phyloP scores from a whole-genome alignment of 805 yeast species.

The Pichia sporocuriosa region DNA sequence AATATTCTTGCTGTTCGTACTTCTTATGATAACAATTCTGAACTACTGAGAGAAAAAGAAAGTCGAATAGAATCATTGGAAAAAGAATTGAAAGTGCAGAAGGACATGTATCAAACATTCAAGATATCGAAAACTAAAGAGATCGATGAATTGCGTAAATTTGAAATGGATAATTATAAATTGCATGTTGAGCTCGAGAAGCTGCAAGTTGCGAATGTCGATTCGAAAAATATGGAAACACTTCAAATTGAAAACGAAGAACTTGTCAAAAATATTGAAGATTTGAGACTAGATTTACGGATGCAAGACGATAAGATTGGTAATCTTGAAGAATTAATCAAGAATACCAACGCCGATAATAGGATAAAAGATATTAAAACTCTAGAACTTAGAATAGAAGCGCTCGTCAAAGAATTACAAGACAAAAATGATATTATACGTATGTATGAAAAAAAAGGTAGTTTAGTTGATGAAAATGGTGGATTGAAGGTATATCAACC shows the following conservation, averaged over 20 bases:
- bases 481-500: slow-evolving; percentile 38
- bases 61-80: slow-evolving; percentile 1
- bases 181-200: slow-evolving; percentile 15
- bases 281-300: slow-evolving; percentile 1
- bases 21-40: no score
- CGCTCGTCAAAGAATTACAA: background rate
- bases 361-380: no score
- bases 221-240: background rate
- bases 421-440: no score
- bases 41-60: background rate
- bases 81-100: background rate
- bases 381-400: background rate
- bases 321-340: background rate
- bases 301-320: slow-evolving; percentile 3
- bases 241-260: background rate
- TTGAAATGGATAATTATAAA: slow-evolving; percentile 17
- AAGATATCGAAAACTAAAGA: slow-evolving; percentile 15
- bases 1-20: no score
- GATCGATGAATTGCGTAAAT: slow-evolving; percentile 11
- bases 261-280: background rate
- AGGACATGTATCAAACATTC: slow-evolving; percentile 5
- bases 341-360: background rate
- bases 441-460: no score
- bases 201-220: background rate
- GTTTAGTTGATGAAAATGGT: slow-evolving; percentile 13